These are phyloP conservation scores for Aspergillus phoenicis DNA, from an alignment of 2,329 filamentous ascomycete species.

Conservation along the genomic window DNA sequence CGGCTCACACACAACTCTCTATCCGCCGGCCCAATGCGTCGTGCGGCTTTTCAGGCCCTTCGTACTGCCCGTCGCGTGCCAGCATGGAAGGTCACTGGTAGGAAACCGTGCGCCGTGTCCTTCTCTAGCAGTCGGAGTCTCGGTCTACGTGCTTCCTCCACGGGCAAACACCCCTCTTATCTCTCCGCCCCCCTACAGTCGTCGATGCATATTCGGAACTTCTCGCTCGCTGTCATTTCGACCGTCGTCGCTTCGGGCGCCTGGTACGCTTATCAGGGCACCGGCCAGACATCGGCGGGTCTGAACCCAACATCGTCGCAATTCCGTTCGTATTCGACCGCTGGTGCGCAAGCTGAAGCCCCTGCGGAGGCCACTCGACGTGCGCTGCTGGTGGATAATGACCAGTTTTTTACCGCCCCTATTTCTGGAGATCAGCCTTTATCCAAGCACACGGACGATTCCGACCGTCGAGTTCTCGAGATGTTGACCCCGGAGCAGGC, in stretches of 20 bases:
- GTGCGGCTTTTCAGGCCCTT: constrained; percentile 49
- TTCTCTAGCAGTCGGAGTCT: constrained; percentile 43
- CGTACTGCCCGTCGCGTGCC: constrained; percentile 51
- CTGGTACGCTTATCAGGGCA: constrained; percentile 53
- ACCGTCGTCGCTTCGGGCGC: constrained; percentile 52
- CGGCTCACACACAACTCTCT: constrained; percentile 9
- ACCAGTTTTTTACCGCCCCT: constrained; percentile 85
- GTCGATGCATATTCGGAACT: constrained; percentile 53
- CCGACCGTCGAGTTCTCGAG: constrained; percentile 82
- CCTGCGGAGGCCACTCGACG: constrained; percentile 59
- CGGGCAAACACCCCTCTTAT: constrained; percentile 38
- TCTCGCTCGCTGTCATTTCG: constrained; percentile 52
- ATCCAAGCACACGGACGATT: constrained; percentile 82
- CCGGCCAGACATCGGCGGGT: constrained; percentile 29
- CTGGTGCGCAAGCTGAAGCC: constrained; percentile 38
- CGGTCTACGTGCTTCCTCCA: constrained; percentile 37
- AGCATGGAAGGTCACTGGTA: constrained; percentile 46
- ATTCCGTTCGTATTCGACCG: constrained; percentile 29
- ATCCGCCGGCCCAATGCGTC: constrained; percentile 47
- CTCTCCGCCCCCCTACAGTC: constrained; percentile 43
- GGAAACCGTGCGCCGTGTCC: constrained; percentile 38
- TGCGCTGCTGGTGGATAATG: constrained; percentile 84
- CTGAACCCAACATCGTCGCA: constrained; percentile 29
- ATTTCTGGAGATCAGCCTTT: constrained; percentile 84
- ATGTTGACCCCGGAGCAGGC: constrained; percentile 97